These are phyloP conservation scores for Epichloe gansuensis DNA, from an alignment of 2,329 filamentous ascomycete genomes.

Conservation along the genomic window DNA sequence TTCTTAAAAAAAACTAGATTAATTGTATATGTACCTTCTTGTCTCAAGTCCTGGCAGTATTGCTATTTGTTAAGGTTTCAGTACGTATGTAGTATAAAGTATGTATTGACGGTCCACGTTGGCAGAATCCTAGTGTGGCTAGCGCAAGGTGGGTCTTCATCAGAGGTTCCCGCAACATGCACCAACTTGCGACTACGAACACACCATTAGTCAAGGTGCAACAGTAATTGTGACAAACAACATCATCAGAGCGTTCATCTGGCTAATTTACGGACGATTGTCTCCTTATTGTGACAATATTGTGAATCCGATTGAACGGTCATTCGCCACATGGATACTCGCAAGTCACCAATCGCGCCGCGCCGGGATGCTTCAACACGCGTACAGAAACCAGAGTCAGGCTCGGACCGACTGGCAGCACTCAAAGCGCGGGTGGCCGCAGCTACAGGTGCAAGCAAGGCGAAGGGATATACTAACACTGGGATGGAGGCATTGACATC, in stretches of 20 bases:
- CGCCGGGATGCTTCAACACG: conserved; percentile 41
- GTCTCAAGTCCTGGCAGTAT: too few relatives aligned
- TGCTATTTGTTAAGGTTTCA: too few relatives aligned
- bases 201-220: not conserved
- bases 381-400: conserved; percentile 42
- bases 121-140: conserved; percentile 26
- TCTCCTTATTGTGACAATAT: not conserved
- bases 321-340: conserved; percentile 31
- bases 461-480: conserved; percentile 59
- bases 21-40: too few relatives aligned
- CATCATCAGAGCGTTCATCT: too few relatives aligned
- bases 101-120: conserved; percentile 29
- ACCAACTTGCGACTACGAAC: not conserved
- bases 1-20: too few relatives aligned
- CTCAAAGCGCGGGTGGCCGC: conserved; percentile 71
- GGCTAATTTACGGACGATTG: too few relatives aligned
- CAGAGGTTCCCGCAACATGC: not conserved
- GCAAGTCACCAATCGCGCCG: conserved; percentile 38
- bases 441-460: conserved; percentile 48
- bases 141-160: not conserved
- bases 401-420: conserved; percentile 57
- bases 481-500: conserved; percentile 49
- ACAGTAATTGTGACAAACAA: too few relatives aligned
- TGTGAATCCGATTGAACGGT: too few relatives aligned
- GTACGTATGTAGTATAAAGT: conserved; percentile 7